A percentile compares a stretch with the other conserved stretches of the same genome.
These are phyloP conservation scores for Candida khao-thaluensis DNA, from an alignment of 805 yeast species.

Conservation along the genomic window DNA sequence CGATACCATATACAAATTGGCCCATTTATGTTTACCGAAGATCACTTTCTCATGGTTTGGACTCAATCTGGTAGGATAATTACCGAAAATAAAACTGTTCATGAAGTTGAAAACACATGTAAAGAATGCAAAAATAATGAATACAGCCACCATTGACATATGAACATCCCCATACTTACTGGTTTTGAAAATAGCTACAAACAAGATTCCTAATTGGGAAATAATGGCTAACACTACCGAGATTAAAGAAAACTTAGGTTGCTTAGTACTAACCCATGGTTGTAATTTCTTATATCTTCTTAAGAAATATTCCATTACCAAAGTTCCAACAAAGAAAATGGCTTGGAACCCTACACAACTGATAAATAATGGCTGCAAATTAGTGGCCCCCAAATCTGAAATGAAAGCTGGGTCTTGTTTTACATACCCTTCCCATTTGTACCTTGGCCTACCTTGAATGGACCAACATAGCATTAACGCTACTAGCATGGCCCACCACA, in stretches of 20 bases:
- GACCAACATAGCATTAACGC: constrained; percentile 80
- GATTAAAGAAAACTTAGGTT: constrained; percentile 43
- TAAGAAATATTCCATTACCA: constrained; percentile 60
- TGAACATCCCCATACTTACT: constrained; percentile 58
- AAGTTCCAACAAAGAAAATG: constrained; percentile 62
- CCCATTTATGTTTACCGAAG: constrained; percentile 37
- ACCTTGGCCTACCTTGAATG: constrained; percentile 72
- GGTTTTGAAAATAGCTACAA: constrained; percentile 75
- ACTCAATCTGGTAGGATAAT: constrained; percentile 33
- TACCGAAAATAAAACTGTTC: constrained; percentile 39
- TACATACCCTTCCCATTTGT: constrained; percentile 47
- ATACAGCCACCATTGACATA: constrained; percentile 66
- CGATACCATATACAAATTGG: constrained; percentile 46
- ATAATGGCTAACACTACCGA: constrained; percentile 45
- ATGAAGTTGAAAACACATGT: constrained; percentile 38
- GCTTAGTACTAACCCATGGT: constrained; percentile 47
- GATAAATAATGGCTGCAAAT: constrained; percentile 80
- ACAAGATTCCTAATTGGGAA: constrained; percentile 71
- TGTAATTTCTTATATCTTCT: constrained; percentile 57
- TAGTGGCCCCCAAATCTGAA: constrained; percentile 87
- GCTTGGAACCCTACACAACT: constrained; percentile 78
- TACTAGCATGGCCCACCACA: constrained; percentile 91
- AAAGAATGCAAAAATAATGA: constrained; percentile 64
- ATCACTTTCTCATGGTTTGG: constrained; percentile 41
- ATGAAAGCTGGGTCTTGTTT: constrained; percentile 62